A percentile compares a stretch with the other conserved stretches of the same genome.
phyloP scores from a whole-genome alignment of 23 red algal genomes.

The Agarophyton chilense region DNA sequence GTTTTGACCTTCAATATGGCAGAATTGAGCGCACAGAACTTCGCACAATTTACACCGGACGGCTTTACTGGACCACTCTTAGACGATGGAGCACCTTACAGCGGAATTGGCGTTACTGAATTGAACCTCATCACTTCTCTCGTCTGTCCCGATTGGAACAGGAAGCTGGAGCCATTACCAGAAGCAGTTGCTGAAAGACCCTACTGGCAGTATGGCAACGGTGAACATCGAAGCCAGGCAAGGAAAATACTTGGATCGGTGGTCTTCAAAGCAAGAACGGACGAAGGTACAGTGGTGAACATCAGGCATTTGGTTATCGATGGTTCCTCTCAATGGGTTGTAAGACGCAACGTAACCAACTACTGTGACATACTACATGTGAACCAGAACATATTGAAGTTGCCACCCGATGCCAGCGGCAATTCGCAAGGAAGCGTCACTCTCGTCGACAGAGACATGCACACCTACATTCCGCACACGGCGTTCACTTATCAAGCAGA shows the following conservation, averaged over 20 bases:
- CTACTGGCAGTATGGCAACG: constrained; percentile 48
- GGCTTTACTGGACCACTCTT: background rate
- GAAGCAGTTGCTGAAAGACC: constrained; percentile 18
- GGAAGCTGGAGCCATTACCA: constrained; percentile 4
- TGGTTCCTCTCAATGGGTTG: constrained; percentile 43
- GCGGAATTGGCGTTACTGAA: constrained; percentile 24
- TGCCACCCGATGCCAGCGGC: background rate
- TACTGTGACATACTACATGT: constrained; percentile 14
- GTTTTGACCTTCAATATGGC: background rate
- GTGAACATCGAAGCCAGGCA: constrained; percentile 22
- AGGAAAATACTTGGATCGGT: constrained; percentile 16
- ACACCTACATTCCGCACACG: constrained; percentile 17
- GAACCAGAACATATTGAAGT: constrained; percentile 1
- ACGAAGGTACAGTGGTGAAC: background rate
- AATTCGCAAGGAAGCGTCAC: background rate
- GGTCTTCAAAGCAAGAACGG: background rate
- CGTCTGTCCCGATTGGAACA: constrained; percentile 32
- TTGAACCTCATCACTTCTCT: background rate
- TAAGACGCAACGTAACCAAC: constrained; percentile 41
- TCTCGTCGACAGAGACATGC: background rate
- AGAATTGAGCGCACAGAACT: background rate
- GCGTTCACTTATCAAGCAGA: background rate
- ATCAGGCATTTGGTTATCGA: constrained; percentile 51
- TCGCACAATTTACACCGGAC: background rate
- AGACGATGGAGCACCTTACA: constrained; percentile 49